These are phyloP conservation scores for Solanum arcanum DNA, from an alignment of 257 asterid genomes.

Conservation along the genomic window DNA sequence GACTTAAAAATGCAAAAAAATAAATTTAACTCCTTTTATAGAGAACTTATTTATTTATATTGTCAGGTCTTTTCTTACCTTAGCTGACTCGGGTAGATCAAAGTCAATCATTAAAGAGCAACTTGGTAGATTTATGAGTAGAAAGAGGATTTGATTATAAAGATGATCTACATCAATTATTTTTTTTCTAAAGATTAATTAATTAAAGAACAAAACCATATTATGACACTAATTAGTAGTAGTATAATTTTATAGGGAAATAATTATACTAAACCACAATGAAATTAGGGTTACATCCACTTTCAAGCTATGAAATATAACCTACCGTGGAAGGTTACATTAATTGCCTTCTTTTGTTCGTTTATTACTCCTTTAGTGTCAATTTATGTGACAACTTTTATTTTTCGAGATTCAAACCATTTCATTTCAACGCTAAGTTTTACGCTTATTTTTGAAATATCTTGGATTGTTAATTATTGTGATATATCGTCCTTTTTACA, in stretches of 20 bases:
- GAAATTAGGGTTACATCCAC: background rate
- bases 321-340: background rate
- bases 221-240: too few relatives aligned
- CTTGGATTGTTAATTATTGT: too few relatives aligned
- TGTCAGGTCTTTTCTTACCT: background rate
- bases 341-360: background rate
- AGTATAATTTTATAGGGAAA: background rate
- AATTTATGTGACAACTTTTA: too few relatives aligned
- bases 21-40: background rate
- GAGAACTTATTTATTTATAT: background rate
- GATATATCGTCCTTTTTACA: too few relatives aligned
- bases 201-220: background rate
- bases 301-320: background rate
- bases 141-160: background rate
- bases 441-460: too few relatives aligned
- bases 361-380: background rate
- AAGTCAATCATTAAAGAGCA: background rate
- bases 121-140: background rate
- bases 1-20: background rate
- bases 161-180: background rate
- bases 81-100: background rate
- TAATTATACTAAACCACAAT: background rate
- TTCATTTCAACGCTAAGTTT: too few relatives aligned
- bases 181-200: background rate
- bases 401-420: too few relatives aligned